A percentile compares a stretch with the other conserved stretches of the same genome.
phyloP scores from a whole-genome alignment of 306 rosid species.

The Castanopsis chinensis region DNA sequence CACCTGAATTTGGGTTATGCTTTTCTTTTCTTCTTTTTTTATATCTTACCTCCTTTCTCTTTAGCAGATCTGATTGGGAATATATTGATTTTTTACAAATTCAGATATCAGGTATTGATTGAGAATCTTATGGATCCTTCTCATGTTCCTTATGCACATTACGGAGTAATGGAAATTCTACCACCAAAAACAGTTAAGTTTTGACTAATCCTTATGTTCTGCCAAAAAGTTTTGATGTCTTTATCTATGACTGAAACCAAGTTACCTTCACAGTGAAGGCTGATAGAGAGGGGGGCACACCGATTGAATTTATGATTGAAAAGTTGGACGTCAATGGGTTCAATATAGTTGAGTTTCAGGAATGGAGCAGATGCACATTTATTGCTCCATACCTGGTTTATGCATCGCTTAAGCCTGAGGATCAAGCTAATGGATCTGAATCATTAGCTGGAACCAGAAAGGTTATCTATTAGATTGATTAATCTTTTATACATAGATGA shows the following conservation, averaged over 20 bases:
- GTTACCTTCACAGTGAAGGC: constrained; percentile 46
- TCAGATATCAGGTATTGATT: constrained; percentile 61
- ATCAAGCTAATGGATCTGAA: not conserved
- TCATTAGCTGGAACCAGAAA: not conserved
- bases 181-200: constrained; percentile 43
- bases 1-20: not conserved
- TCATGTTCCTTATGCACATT: constrained; percentile 20
- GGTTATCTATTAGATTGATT: not conserved
- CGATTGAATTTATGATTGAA: constrained; percentile 53
- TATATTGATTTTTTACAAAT: constrained; percentile 24
- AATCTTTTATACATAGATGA: too few species aligned
- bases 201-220: constrained; percentile 1
- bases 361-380: constrained; percentile 46
- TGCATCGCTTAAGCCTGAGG: constrained; percentile 29
- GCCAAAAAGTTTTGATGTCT: not conserved
- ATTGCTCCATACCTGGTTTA: constrained; percentile 68
- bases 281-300: constrained; percentile 96
- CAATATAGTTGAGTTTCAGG: constrained; percentile 50
- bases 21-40: too few species aligned
- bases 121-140: constrained; percentile 29
- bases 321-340: constrained; percentile 61
- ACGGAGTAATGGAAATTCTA: constrained; percentile 29
- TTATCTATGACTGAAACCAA: constrained; percentile 7
- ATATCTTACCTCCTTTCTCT: not conserved
- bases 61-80: not conserved